These are phyloP conservation scores for Hirsutella rhossiliensis DNA, from an alignment of 2,329 filamentous ascomycete genomes.

Conservation along the genomic window DNA sequence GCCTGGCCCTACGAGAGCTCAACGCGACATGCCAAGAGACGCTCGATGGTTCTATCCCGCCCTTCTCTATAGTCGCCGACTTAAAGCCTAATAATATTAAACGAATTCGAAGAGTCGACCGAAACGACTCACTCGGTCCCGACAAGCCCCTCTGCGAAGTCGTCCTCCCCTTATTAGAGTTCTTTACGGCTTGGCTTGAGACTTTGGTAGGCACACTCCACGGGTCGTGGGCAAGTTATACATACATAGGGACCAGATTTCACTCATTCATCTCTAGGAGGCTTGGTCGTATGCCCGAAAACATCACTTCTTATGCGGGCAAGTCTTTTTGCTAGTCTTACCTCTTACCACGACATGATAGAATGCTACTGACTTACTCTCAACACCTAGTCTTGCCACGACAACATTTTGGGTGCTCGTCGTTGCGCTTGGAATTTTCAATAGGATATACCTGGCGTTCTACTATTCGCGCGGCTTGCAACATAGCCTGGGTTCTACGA, in stretches of 20 bases:
- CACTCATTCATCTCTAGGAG: not conserved
- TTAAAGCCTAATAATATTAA: not conserved
- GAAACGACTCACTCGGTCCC: not conserved
- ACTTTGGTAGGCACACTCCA: not conserved
- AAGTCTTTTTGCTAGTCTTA: not conserved
- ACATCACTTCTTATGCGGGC: not conserved
- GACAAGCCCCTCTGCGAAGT: not conserved
- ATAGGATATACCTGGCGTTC: conserved; percentile 13
- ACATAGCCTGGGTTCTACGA: not conserved
- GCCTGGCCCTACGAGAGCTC: not conserved
- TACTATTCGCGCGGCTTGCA: not conserved
- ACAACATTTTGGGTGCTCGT: conserved; percentile 28
- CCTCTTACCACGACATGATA: not conserved
- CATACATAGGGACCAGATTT: not conserved
- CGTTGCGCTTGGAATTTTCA: conserved; percentile 20
- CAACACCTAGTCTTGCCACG: conserved; percentile 13
- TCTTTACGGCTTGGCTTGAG: not conserved
- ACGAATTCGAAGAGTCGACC: not conserved
- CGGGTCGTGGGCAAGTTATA: not conserved
- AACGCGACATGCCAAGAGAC: conserved; percentile 3
- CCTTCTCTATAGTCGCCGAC: not conserved
- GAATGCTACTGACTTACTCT: not conserved
- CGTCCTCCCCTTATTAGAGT: not conserved
- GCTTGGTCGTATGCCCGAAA: not conserved
- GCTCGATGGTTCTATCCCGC: conserved; percentile 1